Evolutionary conservation across 345 rosid genomes (phyloP).

Genomic region (Noccaea caerulescens): DNA sequence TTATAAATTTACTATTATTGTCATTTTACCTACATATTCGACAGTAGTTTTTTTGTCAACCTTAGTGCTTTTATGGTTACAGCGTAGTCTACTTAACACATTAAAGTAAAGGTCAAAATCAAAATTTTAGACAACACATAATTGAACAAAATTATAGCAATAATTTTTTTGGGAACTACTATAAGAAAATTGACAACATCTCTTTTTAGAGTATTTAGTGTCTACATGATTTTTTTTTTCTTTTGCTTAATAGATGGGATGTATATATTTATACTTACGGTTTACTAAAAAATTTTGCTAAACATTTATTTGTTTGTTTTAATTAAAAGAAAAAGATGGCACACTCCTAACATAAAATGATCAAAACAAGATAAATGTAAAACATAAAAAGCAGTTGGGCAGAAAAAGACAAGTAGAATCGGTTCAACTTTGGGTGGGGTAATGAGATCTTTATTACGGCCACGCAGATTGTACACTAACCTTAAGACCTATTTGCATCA

Average conservation of each 20-base stretch:
- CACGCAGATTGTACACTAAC: constrained; percentile 22
- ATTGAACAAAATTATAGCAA: not conserved
- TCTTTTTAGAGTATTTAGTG: not conserved
- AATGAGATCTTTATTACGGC: constrained; percentile 11
- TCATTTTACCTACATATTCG: not conserved
- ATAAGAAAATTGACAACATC: not conserved
- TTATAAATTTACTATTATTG: not conserved
- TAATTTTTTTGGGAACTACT: not conserved
- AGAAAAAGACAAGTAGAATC: constrained; percentile 23
- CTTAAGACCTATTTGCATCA: constrained; percentile 7
- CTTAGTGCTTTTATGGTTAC: not conserved
- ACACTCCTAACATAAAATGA: not conserved
- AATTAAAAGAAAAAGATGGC: not conserved
- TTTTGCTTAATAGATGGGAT: not conserved
- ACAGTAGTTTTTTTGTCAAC: not conserved
- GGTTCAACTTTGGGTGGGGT: constrained; percentile 28
- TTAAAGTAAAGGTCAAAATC: not conserved
- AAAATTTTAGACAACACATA: constrained; percentile 3
- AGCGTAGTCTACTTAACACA: not conserved
- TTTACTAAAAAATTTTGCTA: not conserved
- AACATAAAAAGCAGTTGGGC: constrained; percentile 33
- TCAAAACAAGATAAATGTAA: not conserved
- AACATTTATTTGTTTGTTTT: not conserved
- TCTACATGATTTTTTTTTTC: not conserved
- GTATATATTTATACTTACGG: not conserved